Evolutionary conservation across 768 basidiomycete genomes (phyloP), one percentile per base, ranked within the genome.

Genomic region (Trametes cubensis): DNA sequence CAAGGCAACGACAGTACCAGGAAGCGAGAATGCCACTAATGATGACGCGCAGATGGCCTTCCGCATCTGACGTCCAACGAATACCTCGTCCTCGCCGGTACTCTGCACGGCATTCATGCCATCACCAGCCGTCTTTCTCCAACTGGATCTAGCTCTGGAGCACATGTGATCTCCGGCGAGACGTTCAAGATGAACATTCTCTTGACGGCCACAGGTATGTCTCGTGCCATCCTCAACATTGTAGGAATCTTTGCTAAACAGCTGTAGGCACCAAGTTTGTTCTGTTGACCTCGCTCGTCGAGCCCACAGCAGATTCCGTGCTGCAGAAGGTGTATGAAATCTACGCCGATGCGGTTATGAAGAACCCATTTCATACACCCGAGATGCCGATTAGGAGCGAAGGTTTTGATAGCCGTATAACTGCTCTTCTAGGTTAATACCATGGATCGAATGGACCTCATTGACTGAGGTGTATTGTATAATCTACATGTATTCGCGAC

Each of bases 331-430:
- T 94, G 49, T 98, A 98, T 75, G 94, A 98, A 73, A 85, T 84
- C 20, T 99, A 98, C 73, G 83, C 95, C 0, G 97, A 98, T 71
- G 87, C 91, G 1, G 95, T 95, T 57, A 96, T 98, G 93, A 98
- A 98, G 80, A 98, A 98, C 71, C 97, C 97, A 0, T 99, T 99
- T 76, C 94, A 98, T 74, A 96, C 94, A 6, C 92, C 91, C n/a
- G 97, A 98, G 74, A 99, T 98, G 96, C 97, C 97, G 2, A 95
- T 98, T 66, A 85, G 97, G 49, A 94, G 82, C 46, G 92, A 94
- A 67, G 86, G 85, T 18, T 98, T 98, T 71, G 96, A 98, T 70
- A 76, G 76, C 58, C 83, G 86, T 47, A 85, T 92, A 54, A 77
- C 81, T 11, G 71, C 83, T 8, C 75, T 93, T 7, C 61, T 72